These are phyloP conservation scores for Rhizopus microsporus DNA, from an alignment of 371 early-diverging fungal genomes.

Conservation along the genomic window DNA sequence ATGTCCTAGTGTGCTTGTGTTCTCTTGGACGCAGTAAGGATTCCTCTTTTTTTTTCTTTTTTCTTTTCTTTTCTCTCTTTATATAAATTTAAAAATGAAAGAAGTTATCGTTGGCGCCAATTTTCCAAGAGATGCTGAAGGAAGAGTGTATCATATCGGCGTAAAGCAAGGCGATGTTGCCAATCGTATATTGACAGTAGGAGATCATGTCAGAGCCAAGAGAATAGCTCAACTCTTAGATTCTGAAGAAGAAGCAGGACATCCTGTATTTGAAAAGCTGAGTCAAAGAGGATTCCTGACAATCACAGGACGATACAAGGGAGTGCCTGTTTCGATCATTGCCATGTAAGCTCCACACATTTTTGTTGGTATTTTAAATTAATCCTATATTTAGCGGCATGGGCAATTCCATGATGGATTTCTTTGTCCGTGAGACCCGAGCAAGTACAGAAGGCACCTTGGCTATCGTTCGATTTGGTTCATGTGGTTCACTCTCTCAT, in stretches of 20 bases:
- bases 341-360: constrained; percentile 65
- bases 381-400: constrained; percentile 41
- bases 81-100: constrained; percentile 33
- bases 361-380: neutral
- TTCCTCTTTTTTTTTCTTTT: neutral
- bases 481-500: constrained; percentile 81
- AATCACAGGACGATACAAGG: constrained; percentile 85
- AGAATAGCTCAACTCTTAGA: constrained; percentile 68
- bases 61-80: constrained; percentile 7
- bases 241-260: constrained; percentile 50
- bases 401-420: constrained; percentile 93
- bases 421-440: constrained; percentile 89
- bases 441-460: constrained; percentile 85
- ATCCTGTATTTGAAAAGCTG: constrained; percentile 53
- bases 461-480: constrained; percentile 85
- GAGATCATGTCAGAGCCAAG: constrained; percentile 83
- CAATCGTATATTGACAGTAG: constrained; percentile 91
- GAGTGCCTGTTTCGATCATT: constrained; percentile 81
- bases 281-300: constrained; percentile 91
- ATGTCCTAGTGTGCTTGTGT: neutral
- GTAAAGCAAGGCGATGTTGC: constrained; percentile 84
- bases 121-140: constrained; percentile 80
- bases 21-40: neutral
- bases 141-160: constrained; percentile 88
- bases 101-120: constrained; percentile 72